Percentiles rank a stretch among this genome's conserved stretches.
Evolutionary conservation across 768 basidiomycete species (phyloP).

Genomic region (Gymnopilus dilepis): DNA sequence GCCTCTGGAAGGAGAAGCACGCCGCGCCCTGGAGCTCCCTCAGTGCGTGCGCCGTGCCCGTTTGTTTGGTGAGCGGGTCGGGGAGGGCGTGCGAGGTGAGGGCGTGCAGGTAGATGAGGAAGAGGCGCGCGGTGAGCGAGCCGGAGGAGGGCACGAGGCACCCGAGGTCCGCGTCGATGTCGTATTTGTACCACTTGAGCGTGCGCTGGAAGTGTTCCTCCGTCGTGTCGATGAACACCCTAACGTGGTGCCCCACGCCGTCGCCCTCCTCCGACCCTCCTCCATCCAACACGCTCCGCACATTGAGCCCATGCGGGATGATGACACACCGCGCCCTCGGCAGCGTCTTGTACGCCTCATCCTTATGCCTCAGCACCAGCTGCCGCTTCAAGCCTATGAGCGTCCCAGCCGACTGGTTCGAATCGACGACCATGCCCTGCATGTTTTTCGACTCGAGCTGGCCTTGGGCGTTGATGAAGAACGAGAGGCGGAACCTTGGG

Average conservation of each 20-base stretch:
- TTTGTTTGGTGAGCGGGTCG: slow-evolving; percentile 49
- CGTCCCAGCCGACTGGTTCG: slow-evolving; percentile 45
- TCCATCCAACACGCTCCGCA: slow-evolving; percentile 20
- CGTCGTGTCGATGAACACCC: slow-evolving; percentile 29
- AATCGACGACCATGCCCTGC: slow-evolving; percentile 47
- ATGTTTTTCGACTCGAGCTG: slow-evolving; percentile 46
- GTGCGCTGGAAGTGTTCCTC: slow-evolving; percentile 19
- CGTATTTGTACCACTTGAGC: slow-evolving; percentile 31
- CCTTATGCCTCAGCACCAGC: slow-evolving; percentile 40
- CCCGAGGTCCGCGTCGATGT: slow-evolving; percentile 38
- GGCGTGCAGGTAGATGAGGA: slow-evolving; percentile 50
- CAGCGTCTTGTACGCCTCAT: slow-evolving; percentile 17
- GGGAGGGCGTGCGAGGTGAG: slow-evolving; percentile 44
- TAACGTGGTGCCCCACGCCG: slow-evolving; percentile 31
- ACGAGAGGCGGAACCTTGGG: slow-evolving; percentile 47
- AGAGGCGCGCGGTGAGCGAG: slow-evolving; percentile 37
- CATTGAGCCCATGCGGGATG: slow-evolving; percentile 41
- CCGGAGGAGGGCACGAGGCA: slow-evolving; percentile 35
- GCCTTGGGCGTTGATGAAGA: slow-evolving; percentile 37
- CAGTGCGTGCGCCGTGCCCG: slow-evolving; percentile 52
- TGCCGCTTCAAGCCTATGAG: slow-evolving; percentile 49
- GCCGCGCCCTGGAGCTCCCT: slow-evolving; percentile 41
- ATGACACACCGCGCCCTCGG: slow-evolving; percentile 38
- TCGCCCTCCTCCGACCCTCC: too few relatives aligned
- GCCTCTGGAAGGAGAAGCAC: slow-evolving; percentile 44